Evolutionary conservation across 129 eudicot species (phyloP).

Genomic region (Chrysanthemum lavandulifolium): DNA sequence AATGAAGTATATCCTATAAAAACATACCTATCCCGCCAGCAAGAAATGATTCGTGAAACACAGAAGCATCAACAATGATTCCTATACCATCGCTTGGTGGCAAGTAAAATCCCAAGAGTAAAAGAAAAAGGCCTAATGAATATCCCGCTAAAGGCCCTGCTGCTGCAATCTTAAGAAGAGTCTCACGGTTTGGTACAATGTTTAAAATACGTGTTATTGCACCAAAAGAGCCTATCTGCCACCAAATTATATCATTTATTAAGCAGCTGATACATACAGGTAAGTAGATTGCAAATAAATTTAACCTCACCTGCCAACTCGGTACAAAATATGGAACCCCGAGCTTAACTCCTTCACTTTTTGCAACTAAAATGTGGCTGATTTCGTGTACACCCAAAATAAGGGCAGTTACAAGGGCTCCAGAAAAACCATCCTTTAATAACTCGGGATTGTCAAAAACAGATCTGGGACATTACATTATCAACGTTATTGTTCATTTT

Average conservation of each 20-base stretch:
- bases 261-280: background rate
- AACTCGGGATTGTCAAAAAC: constrained; percentile 65
- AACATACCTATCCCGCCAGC: constrained; percentile 89
- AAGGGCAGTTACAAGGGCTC: constrained; percentile 94
- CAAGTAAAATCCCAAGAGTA: constrained; percentile 80
- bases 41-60: constrained; percentile 90
- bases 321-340: constrained; percentile 94
- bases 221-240: constrained; percentile 99
- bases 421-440: constrained; percentile 89
- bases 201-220: constrained; percentile 83
- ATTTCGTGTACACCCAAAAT: constrained; percentile 85
- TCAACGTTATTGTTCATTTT: constrained; percentile 22
- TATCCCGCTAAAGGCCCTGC: constrained; percentile 99
- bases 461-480: constrained; percentile 56
- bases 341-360: constrained; percentile 62
- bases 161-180: constrained; percentile 89
- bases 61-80: constrained; percentile 73
- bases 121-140: constrained; percentile 70
- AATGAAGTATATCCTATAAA: constrained; percentile 8
- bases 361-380: constrained; percentile 78
- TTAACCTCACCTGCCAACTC: constrained; percentile 92
- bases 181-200: constrained; percentile 86
- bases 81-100: constrained; percentile 91
- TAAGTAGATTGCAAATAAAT: constrained; percentile 3
- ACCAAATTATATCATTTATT: constrained; percentile 34